Evolutionary conservation across 768 basidiomycete species (phyloP), one percentile per base, ranked within the genome.

Genomic region (Leccinum imitatum): DNA sequence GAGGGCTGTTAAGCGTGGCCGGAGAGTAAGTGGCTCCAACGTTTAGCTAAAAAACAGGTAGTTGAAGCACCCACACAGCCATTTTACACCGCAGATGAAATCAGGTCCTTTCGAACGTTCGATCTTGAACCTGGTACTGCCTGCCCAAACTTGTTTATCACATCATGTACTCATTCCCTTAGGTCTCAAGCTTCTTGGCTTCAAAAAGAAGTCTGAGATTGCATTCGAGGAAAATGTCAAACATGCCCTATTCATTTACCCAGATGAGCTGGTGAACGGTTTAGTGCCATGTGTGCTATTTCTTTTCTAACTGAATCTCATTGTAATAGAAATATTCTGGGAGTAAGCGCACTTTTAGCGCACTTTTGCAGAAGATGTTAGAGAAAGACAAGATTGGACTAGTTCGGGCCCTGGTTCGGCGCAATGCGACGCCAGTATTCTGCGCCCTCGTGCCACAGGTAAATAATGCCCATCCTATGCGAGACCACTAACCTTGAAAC

Each of bases 101-200:
- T 93, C 62, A 83, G 82, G 35, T 83, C 89, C 14, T 93, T 95
- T 76, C 84, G 93, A 63, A 93, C 91, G 0, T 69, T 97, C 63
- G 90, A 87, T 21, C 75, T 91, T 25, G 82, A 89, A 65, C 89
- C 94, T 61, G 84, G 92, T 91, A 50, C 63, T 52, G 79, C 69
- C 11, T 41, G 21, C 14, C 21, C 53, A 13, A 11, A 37, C 14
- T 1, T 23, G 21, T 23, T 11, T 37, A 31, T 58, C 54, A 3
- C 15, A 53, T 53, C 15, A 61, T 27, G 4, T 35, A 25, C 19
- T 51, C 31, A 25, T 5, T 21, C 14, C 3, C 53, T 27, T 59
- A 92, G 93, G 87, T 11, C 84, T 99, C 69, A 94, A 89, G 72
- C 85, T 99, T 5, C 85, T 99, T 27, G 97, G 97, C 5, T 98